These are phyloP conservation scores for Pichia sp. DNA, from an alignment of 1,139 yeast genomes.

Conservation along the genomic window DNA sequence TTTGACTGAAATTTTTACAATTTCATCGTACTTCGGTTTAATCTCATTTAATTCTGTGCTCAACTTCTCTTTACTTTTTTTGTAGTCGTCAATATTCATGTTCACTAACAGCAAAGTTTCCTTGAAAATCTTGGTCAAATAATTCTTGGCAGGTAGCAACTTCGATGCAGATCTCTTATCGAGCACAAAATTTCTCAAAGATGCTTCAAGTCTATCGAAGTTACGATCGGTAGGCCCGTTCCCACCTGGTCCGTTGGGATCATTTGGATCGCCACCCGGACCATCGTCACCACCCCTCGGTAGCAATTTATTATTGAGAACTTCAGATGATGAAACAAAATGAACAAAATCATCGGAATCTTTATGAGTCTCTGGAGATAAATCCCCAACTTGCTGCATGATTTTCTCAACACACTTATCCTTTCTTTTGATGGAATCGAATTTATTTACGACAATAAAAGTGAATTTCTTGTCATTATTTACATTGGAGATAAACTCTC, in stretches of 20 bases:
- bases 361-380: constrained; percentile 89
- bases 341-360: constrained; percentile 90
- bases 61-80: constrained; percentile 40
- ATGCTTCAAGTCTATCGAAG: constrained; percentile 79
- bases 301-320: constrained; percentile 30
- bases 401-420: constrained; percentile 72
- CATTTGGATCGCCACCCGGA: constrained; percentile 32
- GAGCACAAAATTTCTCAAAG: constrained; percentile 78
- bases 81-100: constrained; percentile 55
- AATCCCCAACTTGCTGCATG: constrained; percentile 76
- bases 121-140: constrained; percentile 58
- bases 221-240: constrained; percentile 45
- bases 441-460: constrained; percentile 90
- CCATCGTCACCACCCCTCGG: constrained; percentile 22
- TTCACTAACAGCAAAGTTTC: constrained; percentile 63
- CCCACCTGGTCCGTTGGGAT: constrained; percentile 33
- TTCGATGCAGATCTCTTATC: constrained; percentile 89
- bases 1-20: constrained; percentile 47
- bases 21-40: constrained; percentile 60
- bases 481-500: constrained; percentile 87
- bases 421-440: constrained; percentile 78
- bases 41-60: constrained; percentile 48
- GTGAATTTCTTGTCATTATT: constrained; percentile 89
- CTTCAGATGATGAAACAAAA: constrained; percentile 68
- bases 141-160: constrained; percentile 87